Percentiles rank a stretch among this genome's conserved stretches.
These are phyloP conservation scores for Verbascum thapsus DNA, from an alignment of 257 asterid genomes.

Conservation along the genomic window DNA sequence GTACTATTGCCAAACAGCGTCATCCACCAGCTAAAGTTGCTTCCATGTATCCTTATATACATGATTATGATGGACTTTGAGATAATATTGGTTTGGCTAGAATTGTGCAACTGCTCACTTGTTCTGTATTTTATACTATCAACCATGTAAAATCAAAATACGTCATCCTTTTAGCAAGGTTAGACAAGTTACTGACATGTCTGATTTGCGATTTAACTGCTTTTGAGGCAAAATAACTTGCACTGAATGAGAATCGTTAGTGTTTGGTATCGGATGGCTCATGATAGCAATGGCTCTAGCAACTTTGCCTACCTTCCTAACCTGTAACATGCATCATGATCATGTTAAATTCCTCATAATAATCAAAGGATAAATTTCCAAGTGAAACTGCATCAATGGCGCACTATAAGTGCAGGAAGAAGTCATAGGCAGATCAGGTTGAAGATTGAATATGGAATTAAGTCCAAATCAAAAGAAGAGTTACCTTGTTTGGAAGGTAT, in stretches of 20 bases:
- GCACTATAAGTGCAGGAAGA: slow-evolving; percentile 6
- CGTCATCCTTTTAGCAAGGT: slow-evolving; percentile 15
- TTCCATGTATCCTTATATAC: neutral
- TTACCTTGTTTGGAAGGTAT: slow-evolving; percentile 83
- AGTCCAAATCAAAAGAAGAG: slow-evolving; percentile 9
- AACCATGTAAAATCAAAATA: slow-evolving; percentile 21
- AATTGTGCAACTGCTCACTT: slow-evolving; percentile 15
- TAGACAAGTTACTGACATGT: slow-evolving; percentile 60
- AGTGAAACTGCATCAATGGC: slow-evolving; percentile 9
- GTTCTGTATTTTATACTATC: slow-evolving; percentile 14
- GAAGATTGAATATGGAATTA: neutral
- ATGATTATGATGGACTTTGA: neutral
- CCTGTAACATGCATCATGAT: slow-evolving; percentile 44
- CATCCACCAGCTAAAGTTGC: slow-evolving; percentile 9
- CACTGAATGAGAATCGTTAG: slow-evolving; percentile 82
- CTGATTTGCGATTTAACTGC: slow-evolving; percentile 91
- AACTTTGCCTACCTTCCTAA: slow-evolving; percentile 82
- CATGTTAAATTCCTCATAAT: slow-evolving; percentile 17
- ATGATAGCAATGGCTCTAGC: slow-evolving; percentile 90
- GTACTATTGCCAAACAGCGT: neutral
- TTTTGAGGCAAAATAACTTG: slow-evolving; percentile 96
- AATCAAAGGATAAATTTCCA: slow-evolving; percentile 8
- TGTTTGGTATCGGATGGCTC: slow-evolving; percentile 96
- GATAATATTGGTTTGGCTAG: neutral
- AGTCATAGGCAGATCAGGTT: neutral